A percentile compares a stretch with the other conserved stretches of the same genome.
Evolutionary conservation across 2,329 filamentous ascomycete species (phyloP).

Genomic region (Thielaviopsis ethacetica): DNA sequence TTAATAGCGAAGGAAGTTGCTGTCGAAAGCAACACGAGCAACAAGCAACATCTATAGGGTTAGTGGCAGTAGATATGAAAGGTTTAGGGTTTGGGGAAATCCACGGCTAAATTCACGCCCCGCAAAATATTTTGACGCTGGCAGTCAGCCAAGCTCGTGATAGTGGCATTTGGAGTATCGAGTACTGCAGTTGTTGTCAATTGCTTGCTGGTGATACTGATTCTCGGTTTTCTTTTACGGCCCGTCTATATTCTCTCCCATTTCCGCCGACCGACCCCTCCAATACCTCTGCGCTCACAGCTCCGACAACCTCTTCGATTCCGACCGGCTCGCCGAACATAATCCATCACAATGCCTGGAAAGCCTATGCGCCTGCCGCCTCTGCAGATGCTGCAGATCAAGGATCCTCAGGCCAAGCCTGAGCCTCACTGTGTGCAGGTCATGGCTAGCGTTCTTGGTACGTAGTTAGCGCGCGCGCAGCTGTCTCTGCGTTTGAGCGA

Average conservation of each 20-base stretch:
- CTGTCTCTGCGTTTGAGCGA: not conserved
- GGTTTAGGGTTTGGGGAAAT: not conserved
- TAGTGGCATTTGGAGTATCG: not conserved
- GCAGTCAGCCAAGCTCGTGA: not conserved
- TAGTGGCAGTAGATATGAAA: too few relatives aligned
- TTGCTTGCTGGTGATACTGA: not conserved
- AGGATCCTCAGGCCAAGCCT: constrained; percentile 31
- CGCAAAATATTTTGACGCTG: not conserved
- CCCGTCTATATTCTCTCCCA: not conserved
- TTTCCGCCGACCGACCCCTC: not conserved
- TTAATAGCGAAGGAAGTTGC: too few relatives aligned
- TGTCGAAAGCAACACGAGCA: too few relatives aligned
- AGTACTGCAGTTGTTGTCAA: not conserved
- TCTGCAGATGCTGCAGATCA: constrained; percentile 36
- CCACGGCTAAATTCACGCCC: not conserved
- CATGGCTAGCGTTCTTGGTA: constrained; percentile 43
- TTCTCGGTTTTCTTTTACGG: not conserved
- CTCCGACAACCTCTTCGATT: not conserved
- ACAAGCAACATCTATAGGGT: too few relatives aligned
- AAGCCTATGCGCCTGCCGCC: constrained; percentile 43
- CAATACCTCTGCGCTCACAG: not conserved
- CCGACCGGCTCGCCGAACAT: not conserved
- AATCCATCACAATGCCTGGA: constrained; percentile 24
- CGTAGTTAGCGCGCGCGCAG: not conserved
- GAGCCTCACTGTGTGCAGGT: constrained; percentile 37